Percentiles rank a stretch among this genome's conserved stretches.
Conservation (phyloP, 345 rosid species). For the Melaleuca alternifolia region DNA sequence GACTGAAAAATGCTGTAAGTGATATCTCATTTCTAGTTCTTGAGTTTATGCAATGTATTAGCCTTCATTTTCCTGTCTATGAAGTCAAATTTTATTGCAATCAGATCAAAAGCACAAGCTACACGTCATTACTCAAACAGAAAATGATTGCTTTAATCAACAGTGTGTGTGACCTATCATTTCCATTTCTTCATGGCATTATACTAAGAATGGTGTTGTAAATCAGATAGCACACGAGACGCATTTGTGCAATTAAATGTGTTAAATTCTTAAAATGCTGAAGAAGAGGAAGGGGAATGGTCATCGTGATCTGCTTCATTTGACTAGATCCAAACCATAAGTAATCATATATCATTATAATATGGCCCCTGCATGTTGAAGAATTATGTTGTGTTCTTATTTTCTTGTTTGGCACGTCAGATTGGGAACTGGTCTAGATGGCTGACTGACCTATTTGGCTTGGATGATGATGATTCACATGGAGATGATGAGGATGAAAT, state of each 20-base stretch:
- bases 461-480: slow-evolving; percentile 42
- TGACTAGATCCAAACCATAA: not conserved
- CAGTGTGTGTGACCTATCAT: not conserved
- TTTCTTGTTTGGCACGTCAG: slow-evolving; percentile 22
- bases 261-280: no score
- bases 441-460: slow-evolving; percentile 79
- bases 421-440: slow-evolving; percentile 97
- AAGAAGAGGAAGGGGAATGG: not conserved
- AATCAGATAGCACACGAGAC: not conserved
- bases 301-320: not conserved
- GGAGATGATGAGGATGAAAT: slow-evolving; percentile 23
- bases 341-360: not conserved
- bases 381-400: not conserved
- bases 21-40: not conserved
- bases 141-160: not conserved
- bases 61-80: not conserved
- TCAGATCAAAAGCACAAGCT: not conserved
- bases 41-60: not conserved
- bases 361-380: not conserved
- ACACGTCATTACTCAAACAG: not conserved
- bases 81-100: not conserved
- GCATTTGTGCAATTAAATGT: not conserved
- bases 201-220: not conserved
- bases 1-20: slow-evolving; percentile 69
- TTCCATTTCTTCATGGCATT: not conserved